phyloP scores from a whole-genome alignment of 345 rosid genomes.

The Sonneratia caseolaris region DNA sequence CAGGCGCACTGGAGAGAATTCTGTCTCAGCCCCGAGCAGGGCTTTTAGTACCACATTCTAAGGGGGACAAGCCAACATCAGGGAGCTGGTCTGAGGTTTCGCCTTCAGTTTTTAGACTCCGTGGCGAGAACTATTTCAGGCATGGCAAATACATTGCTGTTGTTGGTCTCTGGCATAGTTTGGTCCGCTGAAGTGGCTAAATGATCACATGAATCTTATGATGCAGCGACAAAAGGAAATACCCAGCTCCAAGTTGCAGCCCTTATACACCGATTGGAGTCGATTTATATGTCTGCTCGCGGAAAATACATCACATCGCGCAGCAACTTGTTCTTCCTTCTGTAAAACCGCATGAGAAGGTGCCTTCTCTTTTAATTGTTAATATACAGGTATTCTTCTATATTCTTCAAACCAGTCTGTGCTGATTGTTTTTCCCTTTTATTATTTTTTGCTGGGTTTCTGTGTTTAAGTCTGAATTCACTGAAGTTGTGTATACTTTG shows the following conservation, averaged over 20 bases:
- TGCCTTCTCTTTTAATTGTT: slow-evolving; percentile 51
- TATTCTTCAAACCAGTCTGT: background rate
- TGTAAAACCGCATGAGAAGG: slow-evolving; percentile 26
- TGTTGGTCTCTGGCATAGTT: background rate
- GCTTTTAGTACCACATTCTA: slow-evolving; percentile 33
- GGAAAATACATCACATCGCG: slow-evolving; percentile 67
- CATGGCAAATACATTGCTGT: slow-evolving; percentile 5
- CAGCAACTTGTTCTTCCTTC: slow-evolving; percentile 65
- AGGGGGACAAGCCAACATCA: slow-evolving; percentile 37
- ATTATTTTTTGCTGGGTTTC: too few relatives aligned
- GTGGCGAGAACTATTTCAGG: slow-evolving; percentile 64
- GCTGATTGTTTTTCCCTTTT: too few relatives aligned
- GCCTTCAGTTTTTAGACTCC: slow-evolving; percentile 63
- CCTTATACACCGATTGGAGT: slow-evolving; percentile 62
- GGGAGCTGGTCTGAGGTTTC: slow-evolving; percentile 60
- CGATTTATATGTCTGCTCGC: slow-evolving; percentile 52
- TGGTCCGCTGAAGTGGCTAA: background rate
- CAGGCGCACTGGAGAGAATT: slow-evolving; percentile 46
- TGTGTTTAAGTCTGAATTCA: background rate
- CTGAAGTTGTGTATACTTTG: background rate
- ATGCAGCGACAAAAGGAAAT: slow-evolving; percentile 63
- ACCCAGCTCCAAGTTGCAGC: slow-evolving; percentile 47
- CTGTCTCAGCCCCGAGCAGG: slow-evolving; percentile 62
- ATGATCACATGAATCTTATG: background rate
- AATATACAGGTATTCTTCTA: slow-evolving; percentile 48